A percentile compares a stretch with the other conserved stretches of the same genome.
Conservation (phyloP, 2,329 filamentous ascomycete genomes). For the Trichoderma sp. region DNA sequence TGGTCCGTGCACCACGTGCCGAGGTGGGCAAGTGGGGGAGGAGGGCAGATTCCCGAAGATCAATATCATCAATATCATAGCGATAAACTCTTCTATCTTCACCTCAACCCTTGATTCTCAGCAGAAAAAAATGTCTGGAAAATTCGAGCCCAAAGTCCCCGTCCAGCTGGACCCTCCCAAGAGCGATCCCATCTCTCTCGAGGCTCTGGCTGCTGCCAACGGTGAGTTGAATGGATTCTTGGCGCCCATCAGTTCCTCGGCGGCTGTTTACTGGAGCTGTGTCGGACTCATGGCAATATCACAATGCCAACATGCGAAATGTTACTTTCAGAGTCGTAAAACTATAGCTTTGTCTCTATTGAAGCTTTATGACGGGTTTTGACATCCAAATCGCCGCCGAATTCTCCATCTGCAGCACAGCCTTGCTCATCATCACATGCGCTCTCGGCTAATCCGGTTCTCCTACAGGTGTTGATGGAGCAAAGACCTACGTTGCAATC, state of each 20-base stretch:
- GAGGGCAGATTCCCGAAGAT: neutral
- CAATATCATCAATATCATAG: neutral
- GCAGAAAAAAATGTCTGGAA: conserved; percentile 51
- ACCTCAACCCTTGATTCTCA: neutral
- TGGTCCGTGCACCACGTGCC: conserved; percentile 22
- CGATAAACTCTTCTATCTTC: neutral
- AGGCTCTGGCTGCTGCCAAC: conserved; percentile 76
- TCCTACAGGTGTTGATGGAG: conserved; percentile 58
- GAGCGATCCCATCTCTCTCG: conserved; percentile 76
- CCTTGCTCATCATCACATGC: neutral
- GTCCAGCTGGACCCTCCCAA: conserved; percentile 80
- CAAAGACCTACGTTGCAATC: conserved; percentile 66
- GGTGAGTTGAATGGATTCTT: conserved; percentile 54
- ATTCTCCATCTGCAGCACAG: neutral
- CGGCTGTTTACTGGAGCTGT: neutral
- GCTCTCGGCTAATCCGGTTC: conserved; percentile 9
- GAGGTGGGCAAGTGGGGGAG: conserved; percentile 3
- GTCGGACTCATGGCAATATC: neutral
- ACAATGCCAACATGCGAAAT: neutral
- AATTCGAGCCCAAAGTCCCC: conserved; percentile 75
- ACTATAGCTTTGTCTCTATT: neutral
- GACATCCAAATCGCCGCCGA: neutral
- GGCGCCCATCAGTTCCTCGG: neutral
- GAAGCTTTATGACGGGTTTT: neutral
- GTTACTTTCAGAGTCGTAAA: too few relatives aligned